Evolutionary conservation across 257 asterid species (phyloP).

Genomic region (Salvia hispanica): DNA sequence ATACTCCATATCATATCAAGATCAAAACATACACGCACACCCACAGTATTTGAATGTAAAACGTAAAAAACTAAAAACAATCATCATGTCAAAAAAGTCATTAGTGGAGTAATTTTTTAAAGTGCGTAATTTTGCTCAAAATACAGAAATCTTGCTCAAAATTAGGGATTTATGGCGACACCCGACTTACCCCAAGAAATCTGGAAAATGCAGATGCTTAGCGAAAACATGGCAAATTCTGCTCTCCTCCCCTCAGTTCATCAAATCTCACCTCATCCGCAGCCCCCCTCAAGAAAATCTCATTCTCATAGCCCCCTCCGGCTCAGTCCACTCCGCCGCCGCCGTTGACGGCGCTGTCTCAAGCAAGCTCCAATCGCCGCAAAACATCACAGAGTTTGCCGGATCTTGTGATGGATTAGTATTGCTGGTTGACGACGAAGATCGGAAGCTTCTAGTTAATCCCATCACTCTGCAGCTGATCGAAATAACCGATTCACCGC

Average conservation of each 20-base stretch:
- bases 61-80: too few species aligned
- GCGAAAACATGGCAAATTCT: conserved; percentile 10
- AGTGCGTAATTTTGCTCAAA: too few species aligned
- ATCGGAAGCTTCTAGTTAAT: conserved; percentile 30
- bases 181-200: conserved; percentile 10
- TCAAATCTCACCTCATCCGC: conserved; percentile 19
- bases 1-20: too few species aligned
- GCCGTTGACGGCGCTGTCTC: background rate
- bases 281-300: background rate
- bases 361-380: conserved; percentile 16
- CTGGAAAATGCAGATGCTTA: conserved; percentile 17
- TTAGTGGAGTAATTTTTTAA: too few species aligned
- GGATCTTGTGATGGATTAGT: conserved; percentile 45
- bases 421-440: conserved; percentile 22
- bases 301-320: conserved; percentile 4
- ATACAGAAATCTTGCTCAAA: too few species aligned
- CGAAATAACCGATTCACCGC: conserved; percentile 27
- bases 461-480: conserved; percentile 41
- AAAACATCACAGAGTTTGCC: conserved; percentile 8
- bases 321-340: conserved; percentile 25
- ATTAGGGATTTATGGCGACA: background rate
- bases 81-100: too few species aligned
- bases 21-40: too few species aligned
- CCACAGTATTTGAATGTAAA: too few species aligned
- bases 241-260: conserved; percentile 21